phyloP scores from a whole-genome alignment of 2,329 filamentous ascomycete genomes.

The Fusarium bactridioides region DNA sequence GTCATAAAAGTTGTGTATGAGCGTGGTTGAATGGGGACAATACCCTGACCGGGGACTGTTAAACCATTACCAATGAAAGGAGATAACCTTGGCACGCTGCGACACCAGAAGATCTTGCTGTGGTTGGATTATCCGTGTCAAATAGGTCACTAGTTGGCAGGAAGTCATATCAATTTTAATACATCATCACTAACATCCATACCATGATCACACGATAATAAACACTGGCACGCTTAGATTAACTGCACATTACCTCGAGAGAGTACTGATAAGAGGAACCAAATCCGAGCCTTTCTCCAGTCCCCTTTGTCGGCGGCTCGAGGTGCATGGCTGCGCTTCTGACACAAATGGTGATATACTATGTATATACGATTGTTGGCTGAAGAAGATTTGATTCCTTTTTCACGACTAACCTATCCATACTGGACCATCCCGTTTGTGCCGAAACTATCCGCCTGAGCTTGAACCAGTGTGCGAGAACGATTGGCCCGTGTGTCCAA shows the following conservation, averaged over 20 bases:
- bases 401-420: not conserved
- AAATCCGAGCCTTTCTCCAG: not conserved
- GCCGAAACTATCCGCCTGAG: slow-evolving; percentile 19
- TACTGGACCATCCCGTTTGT: not conserved
- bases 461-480: slow-evolving; percentile 35
- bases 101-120: not conserved
- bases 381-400: not conserved
- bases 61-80: not conserved
- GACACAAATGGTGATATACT: slow-evolving; percentile 11
- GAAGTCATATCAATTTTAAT: not conserved
- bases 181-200: not conserved
- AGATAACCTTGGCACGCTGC: not conserved
- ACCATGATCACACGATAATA: not conserved
- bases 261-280: not conserved
- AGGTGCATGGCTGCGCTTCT: not conserved
- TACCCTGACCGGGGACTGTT: not conserved
- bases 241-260: not conserved
- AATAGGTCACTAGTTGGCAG: not conserved
- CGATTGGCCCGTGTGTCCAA: slow-evolving; percentile 41
- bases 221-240: not conserved
- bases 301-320: not conserved
- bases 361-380: slow-evolving; percentile 7
- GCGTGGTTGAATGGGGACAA: slow-evolving; percentile 15
- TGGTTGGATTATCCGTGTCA: too few species aligned
- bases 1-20: not conserved